Conservation (phyloP, 2,329 filamentous ascomycete species). For the Fusarium sp. region DNA sequence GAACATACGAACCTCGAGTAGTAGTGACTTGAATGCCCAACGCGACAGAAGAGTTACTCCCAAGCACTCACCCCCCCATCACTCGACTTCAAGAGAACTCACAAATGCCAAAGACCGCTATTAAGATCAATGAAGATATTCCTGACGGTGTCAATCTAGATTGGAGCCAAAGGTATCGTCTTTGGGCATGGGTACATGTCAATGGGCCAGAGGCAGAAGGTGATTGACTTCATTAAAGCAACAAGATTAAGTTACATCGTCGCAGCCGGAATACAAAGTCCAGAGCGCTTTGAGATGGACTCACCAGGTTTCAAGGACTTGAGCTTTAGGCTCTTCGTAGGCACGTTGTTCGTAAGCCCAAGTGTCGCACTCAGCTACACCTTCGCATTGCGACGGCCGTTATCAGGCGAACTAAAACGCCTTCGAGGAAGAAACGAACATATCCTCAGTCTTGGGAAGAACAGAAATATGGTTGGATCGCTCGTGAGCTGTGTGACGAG, state of each 20-base stretch:
- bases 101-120: constrained; percentile 67
- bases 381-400: constrained; percentile 45
- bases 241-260: constrained; percentile 59
- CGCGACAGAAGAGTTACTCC: not conserved
- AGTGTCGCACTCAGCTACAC: constrained; percentile 64
- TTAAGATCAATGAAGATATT: constrained; percentile 64
- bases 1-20: too few species aligned
- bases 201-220: constrained; percentile 54
- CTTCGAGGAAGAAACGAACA: not conserved
- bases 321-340: constrained; percentile 50
- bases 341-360: constrained; percentile 65
- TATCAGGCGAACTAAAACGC: too few species aligned
- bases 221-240: constrained; percentile 56
- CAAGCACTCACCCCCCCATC: not conserved
- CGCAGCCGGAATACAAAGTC: constrained; percentile 56
- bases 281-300: not conserved
- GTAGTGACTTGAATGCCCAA: not conserved
- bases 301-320: not conserved
- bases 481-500: not conserved
- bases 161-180: constrained; percentile 64
- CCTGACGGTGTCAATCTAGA: constrained; percentile 57
- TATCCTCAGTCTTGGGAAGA: not conserved
- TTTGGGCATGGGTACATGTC: constrained; percentile 65
- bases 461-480: not conserved
- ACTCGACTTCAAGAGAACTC: constrained; percentile 47